A percentile compares a stretch with the other conserved stretches of the same genome.
These are phyloP conservation scores for Chloranthus sessilifolius DNA, from an alignment of 164 flowering plant genomes.

Conservation along the genomic window DNA sequence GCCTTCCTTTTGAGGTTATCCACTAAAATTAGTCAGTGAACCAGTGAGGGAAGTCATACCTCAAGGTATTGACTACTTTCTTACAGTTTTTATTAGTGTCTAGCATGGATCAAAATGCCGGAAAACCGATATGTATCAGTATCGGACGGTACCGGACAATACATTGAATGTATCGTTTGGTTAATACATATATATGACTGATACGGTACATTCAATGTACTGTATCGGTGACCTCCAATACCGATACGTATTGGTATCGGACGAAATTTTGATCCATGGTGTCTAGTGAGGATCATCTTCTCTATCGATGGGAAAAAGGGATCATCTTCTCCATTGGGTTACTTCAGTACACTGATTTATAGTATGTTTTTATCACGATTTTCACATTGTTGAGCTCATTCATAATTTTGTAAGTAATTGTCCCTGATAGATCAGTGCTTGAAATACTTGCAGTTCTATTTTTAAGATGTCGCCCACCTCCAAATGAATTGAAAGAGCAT, in stretches of 20 bases:
- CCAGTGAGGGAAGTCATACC: slow-evolving; percentile 86
- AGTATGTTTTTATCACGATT: background rate
- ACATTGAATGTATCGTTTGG: too few species aligned
- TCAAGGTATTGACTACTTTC: slow-evolving; percentile 50
- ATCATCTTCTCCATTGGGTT: background rate
- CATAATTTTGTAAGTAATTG: slow-evolving; percentile 2
- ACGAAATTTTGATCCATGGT: too few species aligned
- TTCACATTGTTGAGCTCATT: background rate
- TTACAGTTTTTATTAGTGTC: background rate
- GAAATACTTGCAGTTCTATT: slow-evolving; percentile 75
- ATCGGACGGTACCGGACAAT: too few species aligned
- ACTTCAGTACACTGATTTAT: background rate
- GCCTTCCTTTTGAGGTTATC: slow-evolving; percentile 78
- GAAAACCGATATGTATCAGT: too few species aligned
- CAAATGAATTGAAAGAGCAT: slow-evolving; percentile 74
- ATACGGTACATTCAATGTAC: too few species aligned
- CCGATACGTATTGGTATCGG: too few species aligned
- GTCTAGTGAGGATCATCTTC: too few species aligned
- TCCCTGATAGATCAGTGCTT: slow-evolving; percentile 10
- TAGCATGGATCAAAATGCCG: too few species aligned
- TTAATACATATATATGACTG: too few species aligned
- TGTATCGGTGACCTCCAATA: too few species aligned
- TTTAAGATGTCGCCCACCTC: slow-evolving; percentile 86
- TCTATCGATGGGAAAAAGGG: too few species aligned
- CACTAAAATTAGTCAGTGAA: slow-evolving; percentile 78